These are phyloP conservation scores for Eucalyptus guilfoylei DNA, from an alignment of 345 rosid species.

Conservation along the genomic window DNA sequence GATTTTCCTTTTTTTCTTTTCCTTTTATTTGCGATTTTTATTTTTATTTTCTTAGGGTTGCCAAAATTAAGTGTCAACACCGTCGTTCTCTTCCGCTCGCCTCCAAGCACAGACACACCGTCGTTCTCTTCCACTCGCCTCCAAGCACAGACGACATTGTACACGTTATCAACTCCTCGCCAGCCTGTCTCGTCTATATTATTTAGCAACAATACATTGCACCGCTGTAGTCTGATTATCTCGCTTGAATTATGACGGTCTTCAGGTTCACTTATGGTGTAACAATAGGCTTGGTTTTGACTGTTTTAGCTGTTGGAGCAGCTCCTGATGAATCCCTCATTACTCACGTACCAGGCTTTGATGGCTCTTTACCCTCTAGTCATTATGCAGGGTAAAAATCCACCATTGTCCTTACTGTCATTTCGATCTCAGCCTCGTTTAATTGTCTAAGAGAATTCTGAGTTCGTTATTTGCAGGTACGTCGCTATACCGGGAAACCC, in stretches of 20 bases:
- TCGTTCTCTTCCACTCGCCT: not conserved
- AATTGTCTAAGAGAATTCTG: not conserved
- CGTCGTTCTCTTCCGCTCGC: no score
- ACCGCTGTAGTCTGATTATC: not conserved
- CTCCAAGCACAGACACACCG: no score
- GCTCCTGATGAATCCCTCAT: constrained; percentile 13
- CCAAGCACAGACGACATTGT: not conserved
- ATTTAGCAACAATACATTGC: not conserved
- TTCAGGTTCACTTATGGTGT: not conserved
- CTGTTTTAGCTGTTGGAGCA: not conserved
- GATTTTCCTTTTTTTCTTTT: accelerated
- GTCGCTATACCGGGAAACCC: constrained; percentile 5
- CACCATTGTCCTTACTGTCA: not conserved
- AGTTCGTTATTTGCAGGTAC: constrained; percentile 4
- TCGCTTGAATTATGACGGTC: not conserved
- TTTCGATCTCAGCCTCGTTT: not conserved
- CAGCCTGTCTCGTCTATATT: not conserved
- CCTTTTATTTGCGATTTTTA: accelerated
- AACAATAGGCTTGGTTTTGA: not conserved
- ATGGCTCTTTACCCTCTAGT: constrained; percentile 16
- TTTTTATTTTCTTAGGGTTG: no score
- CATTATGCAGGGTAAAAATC: constrained; percentile 21
- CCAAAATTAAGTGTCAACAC: no score
- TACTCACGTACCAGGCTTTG: constrained; percentile 17
- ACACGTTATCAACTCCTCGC: not conserved